Conservation (phyloP, 345 rosid species). For the Lenwebbia sp. region DNA sequence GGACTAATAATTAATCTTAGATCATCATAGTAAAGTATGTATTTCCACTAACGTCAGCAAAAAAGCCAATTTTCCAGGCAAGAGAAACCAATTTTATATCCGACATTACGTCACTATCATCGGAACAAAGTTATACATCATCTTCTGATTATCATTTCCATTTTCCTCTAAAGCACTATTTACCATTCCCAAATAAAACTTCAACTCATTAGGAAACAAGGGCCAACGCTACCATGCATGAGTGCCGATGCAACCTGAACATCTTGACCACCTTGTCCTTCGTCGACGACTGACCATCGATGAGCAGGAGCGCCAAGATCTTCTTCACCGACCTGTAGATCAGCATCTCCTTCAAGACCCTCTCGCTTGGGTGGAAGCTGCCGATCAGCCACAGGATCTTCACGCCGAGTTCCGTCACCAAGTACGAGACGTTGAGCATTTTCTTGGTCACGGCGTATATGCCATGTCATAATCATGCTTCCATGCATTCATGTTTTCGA, state of each 20-base stretch:
- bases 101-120: background rate
- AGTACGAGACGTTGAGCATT: constrained; percentile 7
- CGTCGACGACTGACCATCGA: constrained; percentile 12
- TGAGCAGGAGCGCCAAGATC: constrained; percentile 14
- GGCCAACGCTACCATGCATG: constrained; percentile 11
- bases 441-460: constrained; percentile 11
- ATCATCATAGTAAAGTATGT: background rate
- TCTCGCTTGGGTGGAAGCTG: too few relatives aligned
- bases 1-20: background rate
- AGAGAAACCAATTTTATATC: background rate
- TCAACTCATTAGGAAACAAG: constrained; percentile 17
- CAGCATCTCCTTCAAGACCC: constrained; percentile 23
- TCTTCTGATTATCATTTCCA: background rate
- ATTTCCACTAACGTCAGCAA: background rate
- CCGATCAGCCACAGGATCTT: too few relatives aligned
- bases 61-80: background rate
- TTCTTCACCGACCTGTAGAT: constrained; percentile 16
- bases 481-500: background rate
- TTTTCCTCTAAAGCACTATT: background rate
- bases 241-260: constrained; percentile 14
- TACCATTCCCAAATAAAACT: constrained; percentile 11
- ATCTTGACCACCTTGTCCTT: constrained; percentile 17
- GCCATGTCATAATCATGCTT: background rate
- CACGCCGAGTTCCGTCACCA: too few relatives aligned
- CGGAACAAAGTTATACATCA: background rate